Base-by-base conservation (phyloP, 1,284 basidiomycete species). In the Ceraceosorus guamensis region DNA sequence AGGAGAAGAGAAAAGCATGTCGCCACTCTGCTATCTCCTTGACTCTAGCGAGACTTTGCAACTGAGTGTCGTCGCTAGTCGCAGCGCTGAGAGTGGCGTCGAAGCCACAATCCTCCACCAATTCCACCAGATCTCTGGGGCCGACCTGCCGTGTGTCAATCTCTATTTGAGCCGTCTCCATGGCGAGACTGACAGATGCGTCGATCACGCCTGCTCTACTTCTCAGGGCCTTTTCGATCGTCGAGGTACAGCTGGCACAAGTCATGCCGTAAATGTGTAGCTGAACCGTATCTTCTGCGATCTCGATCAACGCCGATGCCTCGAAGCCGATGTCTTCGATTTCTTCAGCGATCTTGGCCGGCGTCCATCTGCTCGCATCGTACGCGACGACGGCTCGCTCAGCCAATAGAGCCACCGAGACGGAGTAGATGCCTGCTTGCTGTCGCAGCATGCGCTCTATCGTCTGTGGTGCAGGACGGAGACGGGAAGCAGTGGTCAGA, bases 1-100 rank as follows among this genome's bases (percentile, higher is more conserved):
- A 73, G 65, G 87, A 85, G 79, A 84, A 84, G 50, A 85, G 76
- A 79, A 97, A 87, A 16, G 90, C 86, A n/a, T 78, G 78, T 33
- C 85, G 81, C 95, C 95, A 99, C 70, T 89, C 85, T 52, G 86
- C 82, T 33, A 95, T 87, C 77, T 98, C 95, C 76, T 89, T 91
- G 51, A 89, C 87, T 39, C 91, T 87, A 5, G 87, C 87, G 52
- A 99, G 84, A 0, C 91, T 95, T 47, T 86, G 85, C 3, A 93
- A 80, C 77, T 98, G 95, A 2, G 92, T 91, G 1, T 84, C 84
- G 70, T 92, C 86, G 35, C 85, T 81, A 52, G 88, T 82, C 16
- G 39, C 39, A 68, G 90, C 87, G 18, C 66, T 83, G n/a, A 93
- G 80, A 64, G 91, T 85, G 8, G 89, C 90, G 70, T 95, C 88